Percentiles rank a stretch among this genome's conserved stretches.
Evolutionary conservation across 345 rosid species (phyloP).

Genomic region (Boechera divaricarpa): DNA sequence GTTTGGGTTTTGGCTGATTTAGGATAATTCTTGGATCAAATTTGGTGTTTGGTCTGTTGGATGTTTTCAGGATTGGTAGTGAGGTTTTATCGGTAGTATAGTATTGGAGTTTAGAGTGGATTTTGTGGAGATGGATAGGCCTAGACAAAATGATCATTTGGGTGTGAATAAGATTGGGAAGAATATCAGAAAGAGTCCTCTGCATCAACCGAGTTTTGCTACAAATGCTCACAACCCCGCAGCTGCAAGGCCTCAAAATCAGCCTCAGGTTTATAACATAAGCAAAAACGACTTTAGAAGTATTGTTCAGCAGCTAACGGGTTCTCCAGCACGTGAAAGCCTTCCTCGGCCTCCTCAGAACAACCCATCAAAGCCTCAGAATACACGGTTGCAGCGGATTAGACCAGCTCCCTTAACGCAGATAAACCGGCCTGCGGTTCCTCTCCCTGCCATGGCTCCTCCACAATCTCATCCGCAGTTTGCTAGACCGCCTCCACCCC

Average conservation of each 20-base stretch:
- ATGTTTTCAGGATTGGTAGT: slow-evolving; percentile 31
- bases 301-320: slow-evolving; percentile 90
- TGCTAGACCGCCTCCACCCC: slow-evolving; percentile 45
- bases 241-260: slow-evolving; percentile 80
- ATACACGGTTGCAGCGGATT: slow-evolving; percentile 79
- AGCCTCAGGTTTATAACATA: slow-evolving; percentile 93
- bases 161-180: slow-evolving; percentile 89
- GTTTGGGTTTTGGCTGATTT: slow-evolving; percentile 13
- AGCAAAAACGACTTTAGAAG: slow-evolving; percentile 90
- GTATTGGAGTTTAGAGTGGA: slow-evolving; percentile 2
- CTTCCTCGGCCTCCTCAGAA: slow-evolving; percentile 78
- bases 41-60: slow-evolving; percentile 27
- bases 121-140: slow-evolving; percentile 64
- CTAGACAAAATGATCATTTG: slow-evolving; percentile 70
- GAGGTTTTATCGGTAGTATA: slow-evolving; percentile 10
- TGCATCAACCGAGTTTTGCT: slow-evolving; percentile 73
- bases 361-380: slow-evolving; percentile 73
- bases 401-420: slow-evolving; percentile 82
- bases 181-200: slow-evolving; percentile 83
- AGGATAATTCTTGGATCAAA: slow-evolving; percentile 9
- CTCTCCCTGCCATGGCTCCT: slow-evolving; percentile 45
- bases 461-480: slow-evolving; percentile 31
- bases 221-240: slow-evolving; percentile 40
- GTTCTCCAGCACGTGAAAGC: slow-evolving; percentile 81
- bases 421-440: slow-evolving; percentile 60